A percentile compares a stretch with the other conserved stretches of the same genome.
phyloP scores from a whole-genome alignment of 805 yeast genomes.

The Cyberlindnera mycetangii region DNA sequence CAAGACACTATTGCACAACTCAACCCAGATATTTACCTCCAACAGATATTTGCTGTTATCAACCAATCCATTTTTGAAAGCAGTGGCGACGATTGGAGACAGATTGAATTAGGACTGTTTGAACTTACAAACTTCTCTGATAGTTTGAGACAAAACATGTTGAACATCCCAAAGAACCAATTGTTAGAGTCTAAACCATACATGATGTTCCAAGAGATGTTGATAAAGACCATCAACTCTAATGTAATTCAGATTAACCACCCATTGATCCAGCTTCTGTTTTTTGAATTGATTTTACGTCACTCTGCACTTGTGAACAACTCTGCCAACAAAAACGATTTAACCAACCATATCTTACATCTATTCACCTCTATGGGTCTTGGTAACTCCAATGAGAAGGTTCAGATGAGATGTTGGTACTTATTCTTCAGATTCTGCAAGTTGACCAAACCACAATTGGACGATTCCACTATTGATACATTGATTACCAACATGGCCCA shows the following conservation, averaged over 20 bases:
- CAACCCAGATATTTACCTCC: slow-evolving; percentile 58
- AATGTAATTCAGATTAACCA: slow-evolving; percentile 54
- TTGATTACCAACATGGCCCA: slow-evolving; percentile 60
- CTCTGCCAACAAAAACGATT: slow-evolving; percentile 42
- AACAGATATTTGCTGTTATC: slow-evolving; percentile 58
- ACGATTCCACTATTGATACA: slow-evolving; percentile 48
- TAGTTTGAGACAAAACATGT: slow-evolving; percentile 70
- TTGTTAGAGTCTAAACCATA: slow-evolving; percentile 65
- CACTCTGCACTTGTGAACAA: slow-evolving; percentile 63
- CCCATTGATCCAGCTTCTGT: slow-evolving; percentile 76
- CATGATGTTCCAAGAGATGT: slow-evolving; percentile 56
- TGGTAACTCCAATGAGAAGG: slow-evolving; percentile 69
- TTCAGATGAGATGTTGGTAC: slow-evolving; percentile 87
- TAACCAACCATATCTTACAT: slow-evolving; percentile 63
- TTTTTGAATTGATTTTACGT: slow-evolving; percentile 82
- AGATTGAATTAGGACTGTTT: slow-evolving; percentile 80
- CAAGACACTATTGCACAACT: slow-evolving; percentile 77
- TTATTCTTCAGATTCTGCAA: slow-evolving; percentile 80
- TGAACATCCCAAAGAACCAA: slow-evolving; percentile 65
- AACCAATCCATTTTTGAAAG: slow-evolving; percentile 42
- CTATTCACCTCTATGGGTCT: slow-evolving; percentile 82
- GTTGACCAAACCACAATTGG: slow-evolving; percentile 63
- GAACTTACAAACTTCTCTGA: slow-evolving; percentile 81
- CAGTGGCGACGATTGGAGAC: slow-evolving; percentile 61
- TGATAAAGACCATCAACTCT: slow-evolving; percentile 48